Conservation (phyloP, 352 stramenopile genomes). For the Stephanocyclus meneghinianus region DNA sequence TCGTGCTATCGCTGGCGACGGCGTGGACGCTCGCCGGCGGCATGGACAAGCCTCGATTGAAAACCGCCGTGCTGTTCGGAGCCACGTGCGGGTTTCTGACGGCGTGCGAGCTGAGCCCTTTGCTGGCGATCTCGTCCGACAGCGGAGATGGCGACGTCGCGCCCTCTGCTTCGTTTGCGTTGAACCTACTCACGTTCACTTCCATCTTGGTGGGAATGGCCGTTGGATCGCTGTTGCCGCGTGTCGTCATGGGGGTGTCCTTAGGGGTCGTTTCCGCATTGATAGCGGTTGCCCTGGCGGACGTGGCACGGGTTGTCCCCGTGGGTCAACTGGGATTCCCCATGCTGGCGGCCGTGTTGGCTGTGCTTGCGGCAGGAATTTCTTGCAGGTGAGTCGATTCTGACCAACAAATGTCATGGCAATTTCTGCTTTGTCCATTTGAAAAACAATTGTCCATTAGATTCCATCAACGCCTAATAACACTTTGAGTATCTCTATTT, state of each 20-base stretch:
- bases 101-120: background rate
- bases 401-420: background rate
- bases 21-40: conserved; percentile 8
- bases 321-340: conserved; percentile 37
- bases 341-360: conserved; percentile 31
- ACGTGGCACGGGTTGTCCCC: background rate
- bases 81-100: background rate
- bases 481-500: background rate
- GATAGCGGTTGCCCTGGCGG: conserved; percentile 15
- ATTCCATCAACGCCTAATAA: background rate
- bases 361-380: conserved; percentile 40
- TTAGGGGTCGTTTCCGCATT: conserved; percentile 49
- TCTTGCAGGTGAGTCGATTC: conserved; percentile 49
- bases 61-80: background rate
- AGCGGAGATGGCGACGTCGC: background rate
- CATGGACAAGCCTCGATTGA: background rate
- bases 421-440: no score
- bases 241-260: conserved; percentile 51
- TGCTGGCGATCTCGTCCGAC: background rate
- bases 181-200: conserved; percentile 53
- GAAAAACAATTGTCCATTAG: no score
- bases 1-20: background rate
- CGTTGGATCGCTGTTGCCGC: conserved; percentile 61
- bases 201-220: conserved; percentile 58
- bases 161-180: conserved; percentile 45